A percentile compares a stretch with the other conserved stretches of the same genome.
These are phyloP conservation scores for Elaeagnus macrophylla DNA, from an alignment of 306 rosid species.

Conservation along the genomic window DNA sequence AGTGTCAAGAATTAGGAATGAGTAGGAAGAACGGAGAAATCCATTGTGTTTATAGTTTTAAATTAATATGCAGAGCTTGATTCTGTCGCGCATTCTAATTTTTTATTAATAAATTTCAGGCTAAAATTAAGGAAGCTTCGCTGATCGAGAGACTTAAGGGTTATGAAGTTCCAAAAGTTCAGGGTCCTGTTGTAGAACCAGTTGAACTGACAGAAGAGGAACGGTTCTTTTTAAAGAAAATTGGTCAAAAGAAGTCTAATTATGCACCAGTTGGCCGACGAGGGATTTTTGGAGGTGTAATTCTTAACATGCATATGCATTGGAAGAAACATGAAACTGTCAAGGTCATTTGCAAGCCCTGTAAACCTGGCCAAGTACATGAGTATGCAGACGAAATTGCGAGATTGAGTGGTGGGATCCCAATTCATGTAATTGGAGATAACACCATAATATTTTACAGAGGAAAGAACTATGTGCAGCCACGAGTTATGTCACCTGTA, in stretches of 20 bases:
- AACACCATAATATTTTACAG: slow-evolving; percentile 79
- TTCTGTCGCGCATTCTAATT: slow-evolving; percentile 1
- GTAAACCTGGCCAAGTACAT: slow-evolving; percentile 78
- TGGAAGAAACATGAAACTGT: slow-evolving; percentile 98
- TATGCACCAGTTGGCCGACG: slow-evolving; percentile 83
- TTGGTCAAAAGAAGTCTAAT: slow-evolving; percentile 88
- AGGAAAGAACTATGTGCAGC: slow-evolving; percentile 73
- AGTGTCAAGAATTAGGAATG: too few species aligned
- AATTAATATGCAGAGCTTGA: too few species aligned
- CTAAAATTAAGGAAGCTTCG: slow-evolving; percentile 69
- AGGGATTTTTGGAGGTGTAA: slow-evolving; percentile 89
- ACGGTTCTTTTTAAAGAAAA: slow-evolving; percentile 74
- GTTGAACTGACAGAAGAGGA: slow-evolving; percentile 73
- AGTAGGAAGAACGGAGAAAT: too few species aligned
- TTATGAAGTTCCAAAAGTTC: slow-evolving; percentile 66
- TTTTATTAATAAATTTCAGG: slow-evolving; percentile 38
- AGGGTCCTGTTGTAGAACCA: slow-evolving; percentile 74
- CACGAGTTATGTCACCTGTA: slow-evolving; percentile 76
- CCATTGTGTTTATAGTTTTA: background rate
- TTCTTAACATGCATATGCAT: slow-evolving; percentile 97
- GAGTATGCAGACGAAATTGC: slow-evolving; percentile 84
- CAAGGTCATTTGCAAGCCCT: slow-evolving; percentile 71
- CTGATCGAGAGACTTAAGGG: slow-evolving; percentile 76
- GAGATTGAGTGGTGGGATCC: slow-evolving; percentile 82
- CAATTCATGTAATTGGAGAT: slow-evolving; percentile 70